Base-by-base conservation (phyloP, 2,329 filamentous ascomycete genomes). In the Aspergillus ochraceoroseus region DNA sequence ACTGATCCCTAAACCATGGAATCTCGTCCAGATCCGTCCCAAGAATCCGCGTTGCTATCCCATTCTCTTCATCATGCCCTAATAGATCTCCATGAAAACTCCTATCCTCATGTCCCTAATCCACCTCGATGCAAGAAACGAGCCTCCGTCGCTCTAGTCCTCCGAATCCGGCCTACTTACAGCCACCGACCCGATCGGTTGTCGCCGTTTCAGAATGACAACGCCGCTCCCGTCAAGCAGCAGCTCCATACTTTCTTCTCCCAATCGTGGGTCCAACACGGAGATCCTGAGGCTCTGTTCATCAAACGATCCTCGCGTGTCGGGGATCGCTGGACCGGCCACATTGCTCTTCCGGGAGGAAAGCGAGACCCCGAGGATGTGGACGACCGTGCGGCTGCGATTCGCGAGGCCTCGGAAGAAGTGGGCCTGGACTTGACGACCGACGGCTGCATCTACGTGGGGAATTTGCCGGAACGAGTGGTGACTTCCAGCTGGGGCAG, bases 281-380 rank as follows among this genome's bases (percentile, higher is more conserved):
- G 80, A 15, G 76, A 81, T 46, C 76, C 81, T 0, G 82, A 85
- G 58, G 67, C 80, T n/a, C 68, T 85, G 3, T 84, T 85, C 59
- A 85, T 85, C 59, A 85, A 85, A 57, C 70, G 82, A 31, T 77
- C 82, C 2, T 73, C 79, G 3, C 69, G 82, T 25, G 69, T 73
- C 39, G 80, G 80, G 5, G 82, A 85, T 58, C 70, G 80, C 42
- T 85, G 82, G 82, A 83, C 79, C 1, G 75, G 76, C 2, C 82
- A 85, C 65, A 75, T 84, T 41, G 82, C 82, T 0, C 62, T 85
- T 3, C 82, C 82, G 0, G 82, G 82, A 14, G 82, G 82, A 2
- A 81, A 80, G 54, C 66, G 79, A 48, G 82, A 85, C 49, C 74
- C 77, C 0, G 74, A 76, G 44, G 82, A 85, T 63, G 72, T 64